phyloP scores from a whole-genome alignment of 2,329 filamentous ascomycete species.

The Xylariaceae sp. region DNA sequence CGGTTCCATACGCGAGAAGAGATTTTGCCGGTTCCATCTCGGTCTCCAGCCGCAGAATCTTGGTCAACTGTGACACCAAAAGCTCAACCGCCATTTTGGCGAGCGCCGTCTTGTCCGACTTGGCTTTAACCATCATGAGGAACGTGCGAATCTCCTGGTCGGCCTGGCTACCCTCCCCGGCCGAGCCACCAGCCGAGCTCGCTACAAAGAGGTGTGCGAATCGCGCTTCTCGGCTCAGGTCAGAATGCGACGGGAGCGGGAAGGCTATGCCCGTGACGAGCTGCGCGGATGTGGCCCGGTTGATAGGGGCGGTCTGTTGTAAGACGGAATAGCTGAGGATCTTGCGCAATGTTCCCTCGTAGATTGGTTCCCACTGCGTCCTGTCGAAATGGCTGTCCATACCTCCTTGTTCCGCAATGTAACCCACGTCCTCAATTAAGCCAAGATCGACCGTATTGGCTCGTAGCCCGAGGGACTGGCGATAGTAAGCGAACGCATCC shows the following conservation, averaged over 20 bases:
- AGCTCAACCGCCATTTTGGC: constrained; percentile 31
- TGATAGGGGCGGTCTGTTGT: background rate
- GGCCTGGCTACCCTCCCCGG: background rate
- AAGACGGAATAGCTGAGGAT: constrained; percentile 29
- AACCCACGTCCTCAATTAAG: constrained; percentile 42
- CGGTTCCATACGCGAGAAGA: constrained; percentile 38
- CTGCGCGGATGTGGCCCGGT: background rate
- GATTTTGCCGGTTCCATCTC: constrained; percentile 36
- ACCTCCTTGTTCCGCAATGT: constrained; percentile 33
- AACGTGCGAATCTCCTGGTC: constrained; percentile 1
- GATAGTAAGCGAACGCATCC: constrained; percentile 47
- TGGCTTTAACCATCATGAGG: background rate
- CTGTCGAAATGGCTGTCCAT: constrained; percentile 22
- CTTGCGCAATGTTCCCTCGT: constrained; percentile 30
- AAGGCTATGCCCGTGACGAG: constrained; percentile 2
- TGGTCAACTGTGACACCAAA: constrained; percentile 32
- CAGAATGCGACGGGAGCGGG: background rate
- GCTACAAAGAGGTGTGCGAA: background rate
- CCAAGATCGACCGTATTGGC: constrained; percentile 49
- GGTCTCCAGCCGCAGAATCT: constrained; percentile 33
- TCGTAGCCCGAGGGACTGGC: constrained; percentile 40
- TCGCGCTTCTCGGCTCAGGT: background rate
- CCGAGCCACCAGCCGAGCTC: background rate
- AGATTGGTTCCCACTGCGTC: constrained; percentile 22
- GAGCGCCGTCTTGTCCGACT: constrained; percentile 25